These are phyloP conservation scores for Mycosarcoma maydis DNA, from an alignment of 1,284 basidiomycete genomes.

Conservation along the genomic window DNA sequence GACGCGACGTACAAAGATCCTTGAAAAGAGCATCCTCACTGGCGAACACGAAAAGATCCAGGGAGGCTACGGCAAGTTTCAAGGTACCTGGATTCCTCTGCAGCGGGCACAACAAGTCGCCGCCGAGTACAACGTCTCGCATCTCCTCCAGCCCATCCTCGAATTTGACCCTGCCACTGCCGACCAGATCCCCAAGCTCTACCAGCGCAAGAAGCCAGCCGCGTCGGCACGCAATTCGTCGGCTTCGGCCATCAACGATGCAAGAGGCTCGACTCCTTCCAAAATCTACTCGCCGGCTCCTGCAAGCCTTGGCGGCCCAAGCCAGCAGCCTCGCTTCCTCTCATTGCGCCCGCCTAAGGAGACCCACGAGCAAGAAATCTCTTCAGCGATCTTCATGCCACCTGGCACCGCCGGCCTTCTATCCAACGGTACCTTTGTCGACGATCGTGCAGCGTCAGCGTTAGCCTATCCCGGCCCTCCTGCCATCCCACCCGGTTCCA, in stretches of 20 bases:
- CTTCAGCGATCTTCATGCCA: slow-evolving; percentile 46
- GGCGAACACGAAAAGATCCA: slow-evolving; percentile 99
- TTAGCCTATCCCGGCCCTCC: slow-evolving; percentile 19
- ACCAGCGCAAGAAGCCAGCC: slow-evolving; percentile 46
- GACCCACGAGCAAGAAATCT: slow-evolving; percentile 32
- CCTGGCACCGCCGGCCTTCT: slow-evolving; percentile 49
- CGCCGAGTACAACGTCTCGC: slow-evolving; percentile 63
- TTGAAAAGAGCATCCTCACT: slow-evolving; percentile 95
- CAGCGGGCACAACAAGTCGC: slow-evolving; percentile 63
- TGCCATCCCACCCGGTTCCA: slow-evolving; percentile 59
- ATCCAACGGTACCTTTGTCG: slow-evolving; percentile 18
- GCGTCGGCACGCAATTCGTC: slow-evolving; percentile 52
- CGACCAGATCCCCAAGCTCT: slow-evolving; percentile 53
- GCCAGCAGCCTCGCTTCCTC: slow-evolving; percentile 60
- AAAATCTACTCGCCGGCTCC: slow-evolving; percentile 37
- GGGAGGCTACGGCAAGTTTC: slow-evolving; percentile 98
- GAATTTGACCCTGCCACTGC: slow-evolving; percentile 63
- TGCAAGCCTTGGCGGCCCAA: slow-evolving; percentile 37
- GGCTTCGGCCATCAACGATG: slow-evolving; percentile 38
- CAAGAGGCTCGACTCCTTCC: slow-evolving; percentile 22
- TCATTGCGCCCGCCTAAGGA: slow-evolving; percentile 54
- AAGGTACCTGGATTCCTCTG: slow-evolving; percentile 84
- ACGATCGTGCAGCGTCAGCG: slow-evolving; percentile 2
- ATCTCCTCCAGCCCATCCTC: slow-evolving; percentile 63
- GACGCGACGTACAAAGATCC: slow-evolving; percentile 92